Conservation (phyloP, 2,329 filamentous ascomycete genomes). For the Diaporthe sp. region DNA sequence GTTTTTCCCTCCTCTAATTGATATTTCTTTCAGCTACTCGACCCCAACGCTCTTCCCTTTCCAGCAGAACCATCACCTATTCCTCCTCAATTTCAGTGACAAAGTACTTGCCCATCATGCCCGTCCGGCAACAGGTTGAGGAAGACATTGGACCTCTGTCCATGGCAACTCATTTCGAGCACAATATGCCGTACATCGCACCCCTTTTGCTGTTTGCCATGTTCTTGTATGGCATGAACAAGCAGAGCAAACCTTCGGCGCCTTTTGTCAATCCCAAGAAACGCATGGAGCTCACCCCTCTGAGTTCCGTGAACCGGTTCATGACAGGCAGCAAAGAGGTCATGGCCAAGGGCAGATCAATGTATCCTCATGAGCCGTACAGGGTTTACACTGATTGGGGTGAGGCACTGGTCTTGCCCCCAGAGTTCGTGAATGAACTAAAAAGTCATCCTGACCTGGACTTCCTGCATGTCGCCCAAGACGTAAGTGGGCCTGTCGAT, state of each 20-base stretch:
- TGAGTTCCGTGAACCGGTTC: constrained; percentile 1
- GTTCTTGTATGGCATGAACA: neutral
- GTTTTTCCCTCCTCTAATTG: neutral
- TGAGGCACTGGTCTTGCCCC: constrained; percentile 5
- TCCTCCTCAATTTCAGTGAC: neutral
- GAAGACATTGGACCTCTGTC: constrained; percentile 1
- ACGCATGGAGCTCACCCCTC: neutral
- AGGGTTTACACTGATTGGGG: constrained; percentile 13
- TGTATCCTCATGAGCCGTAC: constrained; percentile 7
- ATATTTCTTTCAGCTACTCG: too few species aligned
- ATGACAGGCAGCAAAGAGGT: neutral
- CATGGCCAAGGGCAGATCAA: neutral
- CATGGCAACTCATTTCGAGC: neutral
- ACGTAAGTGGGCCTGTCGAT: neutral
- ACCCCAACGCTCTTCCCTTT: neutral
- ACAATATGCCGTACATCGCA: neutral
- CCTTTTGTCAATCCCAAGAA: neutral
- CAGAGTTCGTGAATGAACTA: neutral
- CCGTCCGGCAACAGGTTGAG: neutral
- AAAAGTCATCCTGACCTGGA: constrained; percentile 10
- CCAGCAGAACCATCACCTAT: too few species aligned
- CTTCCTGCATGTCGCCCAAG: neutral
- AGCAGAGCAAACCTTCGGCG: neutral
- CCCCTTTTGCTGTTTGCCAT: neutral
- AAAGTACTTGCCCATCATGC: neutral